Percentiles rank a stretch among this genome's conserved stretches.
Evolutionary conservation across 192 early-diverging fungal species (phyloP).

Genomic region (Linnemannia elongata): DNA sequence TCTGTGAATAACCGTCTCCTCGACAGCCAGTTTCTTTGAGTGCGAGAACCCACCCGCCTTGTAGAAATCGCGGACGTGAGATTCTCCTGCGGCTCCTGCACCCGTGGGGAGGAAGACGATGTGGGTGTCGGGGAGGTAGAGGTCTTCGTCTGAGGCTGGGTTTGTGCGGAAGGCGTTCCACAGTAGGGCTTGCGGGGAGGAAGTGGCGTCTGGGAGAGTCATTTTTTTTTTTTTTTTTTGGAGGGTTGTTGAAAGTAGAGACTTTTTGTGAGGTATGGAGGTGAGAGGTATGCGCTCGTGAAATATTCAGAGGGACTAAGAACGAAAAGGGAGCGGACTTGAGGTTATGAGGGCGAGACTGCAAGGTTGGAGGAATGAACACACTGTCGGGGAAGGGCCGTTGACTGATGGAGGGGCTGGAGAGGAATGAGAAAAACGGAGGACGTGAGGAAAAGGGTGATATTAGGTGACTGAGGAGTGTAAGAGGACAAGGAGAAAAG

Average conservation of each 20-base stretch:
- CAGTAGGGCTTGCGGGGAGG: slow-evolving; percentile 12
- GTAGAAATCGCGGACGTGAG: slow-evolving; percentile 32
- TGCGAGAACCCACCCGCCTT: slow-evolving; percentile 34
- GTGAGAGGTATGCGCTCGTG: not conserved
- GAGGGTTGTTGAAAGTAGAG: not conserved
- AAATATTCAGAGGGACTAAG: not conserved
- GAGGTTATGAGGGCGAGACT: not conserved
- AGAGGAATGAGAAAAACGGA: not conserved
- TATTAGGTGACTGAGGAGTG: not conserved
- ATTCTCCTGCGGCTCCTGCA: slow-evolving; percentile 35
- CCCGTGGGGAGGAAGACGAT: slow-evolving; percentile 51
- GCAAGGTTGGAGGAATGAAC: not conserved
- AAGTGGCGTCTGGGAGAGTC: not conserved
- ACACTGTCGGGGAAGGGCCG: not conserved
- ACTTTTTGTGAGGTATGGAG: not conserved
- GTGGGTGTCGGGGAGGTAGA: slow-evolving; percentile 30
- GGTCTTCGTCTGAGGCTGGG: slow-evolving; percentile 22
- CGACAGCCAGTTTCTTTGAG: slow-evolving; percentile 38
- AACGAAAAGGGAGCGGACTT: not conserved
- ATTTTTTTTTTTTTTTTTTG: not conserved
- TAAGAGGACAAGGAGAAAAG: not conserved
- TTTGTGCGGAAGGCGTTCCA: slow-evolving; percentile 47
- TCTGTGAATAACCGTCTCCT: slow-evolving; percentile 50
- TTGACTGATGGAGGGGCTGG: not conserved
- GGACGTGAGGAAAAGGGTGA: not conserved